phyloP scores from a whole-genome alignment of 2,329 filamentous ascomycete species.

The Hymenoscyphus fraxineus region DNA sequence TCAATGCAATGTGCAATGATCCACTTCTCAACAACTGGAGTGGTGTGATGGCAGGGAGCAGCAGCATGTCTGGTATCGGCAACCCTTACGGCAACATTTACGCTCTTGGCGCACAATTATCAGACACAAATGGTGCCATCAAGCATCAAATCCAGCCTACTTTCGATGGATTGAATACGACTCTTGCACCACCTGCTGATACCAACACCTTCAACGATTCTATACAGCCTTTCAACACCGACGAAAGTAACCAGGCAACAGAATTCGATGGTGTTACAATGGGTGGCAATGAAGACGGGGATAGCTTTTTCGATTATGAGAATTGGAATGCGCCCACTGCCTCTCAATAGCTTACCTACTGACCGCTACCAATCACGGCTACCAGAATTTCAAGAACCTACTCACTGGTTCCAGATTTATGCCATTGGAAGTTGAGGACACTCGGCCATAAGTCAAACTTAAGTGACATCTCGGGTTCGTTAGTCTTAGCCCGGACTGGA shows the following conservation, averaged over 20 bases:
- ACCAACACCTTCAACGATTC: not conserved
- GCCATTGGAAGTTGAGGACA: not conserved
- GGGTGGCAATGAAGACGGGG: conserved; percentile 9
- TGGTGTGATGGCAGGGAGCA: conserved; percentile 42
- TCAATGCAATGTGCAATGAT: conserved; percentile 40
- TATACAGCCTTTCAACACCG: conserved; percentile 18
- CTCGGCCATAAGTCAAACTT: not conserved
- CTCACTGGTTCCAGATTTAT: not conserved
- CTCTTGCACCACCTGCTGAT: conserved; percentile 20
- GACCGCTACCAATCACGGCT: not conserved
- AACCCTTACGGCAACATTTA: conserved; percentile 25
- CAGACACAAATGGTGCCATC: conserved; percentile 12
- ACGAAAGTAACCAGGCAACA: not conserved
- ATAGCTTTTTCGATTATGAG: conserved; percentile 19
- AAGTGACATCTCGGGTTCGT: not conserved
- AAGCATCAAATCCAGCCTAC: conserved; percentile 18
- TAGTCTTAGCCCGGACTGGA: not conserved
- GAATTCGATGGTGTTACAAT: not conserved
- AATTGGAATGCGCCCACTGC: conserved; percentile 11
- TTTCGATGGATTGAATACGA: conserved; percentile 21
- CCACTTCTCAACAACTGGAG: conserved; percentile 36
- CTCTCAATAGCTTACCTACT: conserved; percentile 1
- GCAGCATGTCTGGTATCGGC: not conserved
- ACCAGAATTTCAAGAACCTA: not conserved
- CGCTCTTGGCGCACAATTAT: conserved; percentile 15